phyloP scores from a whole-genome alignment of 192 early-diverging fungal species.

The Linderina pennispora region DNA sequence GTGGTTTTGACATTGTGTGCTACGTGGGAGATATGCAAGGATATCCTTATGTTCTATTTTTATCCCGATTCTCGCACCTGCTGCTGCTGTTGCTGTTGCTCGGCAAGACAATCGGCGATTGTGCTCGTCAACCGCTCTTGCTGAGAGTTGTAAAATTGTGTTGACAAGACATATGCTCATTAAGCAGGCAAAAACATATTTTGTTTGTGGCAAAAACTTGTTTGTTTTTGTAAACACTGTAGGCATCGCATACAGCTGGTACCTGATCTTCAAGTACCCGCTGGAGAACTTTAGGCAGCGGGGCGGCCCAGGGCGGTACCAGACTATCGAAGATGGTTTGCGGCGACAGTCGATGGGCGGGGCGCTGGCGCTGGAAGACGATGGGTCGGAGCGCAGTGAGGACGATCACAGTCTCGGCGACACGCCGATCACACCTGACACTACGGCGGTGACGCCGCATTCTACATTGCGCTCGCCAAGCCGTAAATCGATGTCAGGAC shows the following conservation, averaged over 20 bases:
- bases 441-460: constrained; percentile 3
- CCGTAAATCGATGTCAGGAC: too few species aligned
- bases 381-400: constrained; percentile 15
- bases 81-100: neutral
- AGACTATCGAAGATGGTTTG: constrained; percentile 36
- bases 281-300: constrained; percentile 29
- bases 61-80: neutral
- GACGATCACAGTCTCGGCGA: constrained; percentile 23
- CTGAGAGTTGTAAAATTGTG: too few species aligned
- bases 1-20: constrained; percentile 1
- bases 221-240: neutral
- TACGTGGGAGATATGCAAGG: too few species aligned
- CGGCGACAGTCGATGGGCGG: constrained; percentile 35
- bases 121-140: too few species aligned
- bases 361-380: constrained; percentile 11
- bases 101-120: too few species aligned
- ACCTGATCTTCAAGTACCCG: constrained; percentile 38
- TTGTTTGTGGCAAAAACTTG: too few species aligned
- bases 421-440: constrained; percentile 31
- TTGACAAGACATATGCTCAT: too few species aligned
- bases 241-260: constrained; percentile 44
- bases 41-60: neutral
- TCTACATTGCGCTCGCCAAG: constrained; percentile 5
- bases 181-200: too few species aligned
- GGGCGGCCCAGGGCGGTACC: constrained; percentile 17